Percentiles rank a stretch among this genome's conserved stretches.
Conservation (phyloP, 2,329 filamentous ascomycete species). For the Fusarium sp. region DNA sequence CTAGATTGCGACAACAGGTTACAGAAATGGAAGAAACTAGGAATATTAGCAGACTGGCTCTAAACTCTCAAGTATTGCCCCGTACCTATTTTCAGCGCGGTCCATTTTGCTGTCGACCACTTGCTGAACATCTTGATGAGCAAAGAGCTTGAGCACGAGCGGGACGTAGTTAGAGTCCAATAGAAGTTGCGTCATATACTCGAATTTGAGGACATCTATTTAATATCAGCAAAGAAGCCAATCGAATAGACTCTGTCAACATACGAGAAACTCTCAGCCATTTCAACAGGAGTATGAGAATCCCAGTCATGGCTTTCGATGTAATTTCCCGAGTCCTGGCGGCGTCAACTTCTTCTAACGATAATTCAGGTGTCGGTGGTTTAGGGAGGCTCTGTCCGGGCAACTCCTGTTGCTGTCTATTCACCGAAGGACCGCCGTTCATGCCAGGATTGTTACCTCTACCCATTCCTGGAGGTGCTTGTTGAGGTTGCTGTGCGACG, state of each 20-base stretch:
- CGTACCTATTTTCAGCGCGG: conserved; percentile 80
- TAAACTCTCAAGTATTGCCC: neutral
- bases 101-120: conserved; percentile 88
- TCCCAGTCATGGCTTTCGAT: conserved; percentile 90
- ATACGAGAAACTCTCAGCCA: conserved; percentile 96
- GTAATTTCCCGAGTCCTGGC: conserved; percentile 86
- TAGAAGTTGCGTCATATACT: conserved; percentile 92
- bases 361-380: conserved; percentile 56
- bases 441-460: conserved; percentile 51
- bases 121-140: conserved; percentile 92
- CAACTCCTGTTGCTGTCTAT: conserved; percentile 45
- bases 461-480: conserved; percentile 56
- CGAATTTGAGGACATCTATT: conserved; percentile 90
- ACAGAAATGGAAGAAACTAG: conserved; percentile 91
- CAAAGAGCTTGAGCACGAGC: conserved; percentile 90
- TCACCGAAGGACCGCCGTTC: conserved; percentile 50
- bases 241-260: conserved; percentile 45
- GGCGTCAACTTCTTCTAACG: conserved; percentile 82
- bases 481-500: conserved; percentile 67
- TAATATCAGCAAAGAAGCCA: conserved; percentile 21
- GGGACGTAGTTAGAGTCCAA: conserved; percentile 96
- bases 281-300: conserved; percentile 87
- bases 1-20: conserved; percentile 69
- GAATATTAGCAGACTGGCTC: conserved; percentile 1
- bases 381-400: conserved; percentile 45